Conservation (phyloP, 2,329 filamentous ascomycete genomes). For the Apiospora koreana region DNA sequence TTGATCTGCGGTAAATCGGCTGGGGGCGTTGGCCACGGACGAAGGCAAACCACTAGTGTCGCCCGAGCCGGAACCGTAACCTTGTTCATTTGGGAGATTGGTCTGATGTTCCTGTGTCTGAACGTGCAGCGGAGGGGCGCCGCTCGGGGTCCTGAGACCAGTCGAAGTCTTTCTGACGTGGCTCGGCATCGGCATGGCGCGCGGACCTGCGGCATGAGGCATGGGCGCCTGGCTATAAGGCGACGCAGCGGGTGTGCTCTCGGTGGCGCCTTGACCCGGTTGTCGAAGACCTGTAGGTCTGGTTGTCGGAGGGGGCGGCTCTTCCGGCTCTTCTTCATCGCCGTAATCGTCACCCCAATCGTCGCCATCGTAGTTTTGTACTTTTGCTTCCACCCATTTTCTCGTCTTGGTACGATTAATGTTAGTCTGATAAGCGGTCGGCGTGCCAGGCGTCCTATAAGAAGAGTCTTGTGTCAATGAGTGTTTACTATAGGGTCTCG, state of each 20-base stretch:
- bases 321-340: constrained; percentile 59
- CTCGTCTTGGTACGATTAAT: constrained; percentile 87
- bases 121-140: constrained; percentile 32
- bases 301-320: constrained; percentile 43
- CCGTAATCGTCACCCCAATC: constrained; percentile 82
- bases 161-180: constrained; percentile 21
- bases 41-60: not conserved
- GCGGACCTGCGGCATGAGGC: constrained; percentile 17
- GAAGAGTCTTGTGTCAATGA: not conserved
- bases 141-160: constrained; percentile 25
- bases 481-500: not conserved
- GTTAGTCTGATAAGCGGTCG: constrained; percentile 70
- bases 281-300: constrained; percentile 45
- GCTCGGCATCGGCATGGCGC: constrained; percentile 21
- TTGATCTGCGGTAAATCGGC: not conserved
- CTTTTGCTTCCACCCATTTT: constrained; percentile 92
- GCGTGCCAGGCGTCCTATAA: constrained; percentile 23
- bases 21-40: not conserved
- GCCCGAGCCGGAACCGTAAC: not conserved
- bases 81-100: not conserved
- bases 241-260: constrained; percentile 19
- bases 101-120: constrained; percentile 25
- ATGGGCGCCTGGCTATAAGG: constrained; percentile 24
- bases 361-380: constrained; percentile 85
- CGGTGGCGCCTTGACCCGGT: constrained; percentile 30